Percentiles rank a stretch among this genome's conserved stretches.
Evolutionary conservation across 139 green algal species (phyloP).

Genomic region (Nannochloris sp.): DNA sequence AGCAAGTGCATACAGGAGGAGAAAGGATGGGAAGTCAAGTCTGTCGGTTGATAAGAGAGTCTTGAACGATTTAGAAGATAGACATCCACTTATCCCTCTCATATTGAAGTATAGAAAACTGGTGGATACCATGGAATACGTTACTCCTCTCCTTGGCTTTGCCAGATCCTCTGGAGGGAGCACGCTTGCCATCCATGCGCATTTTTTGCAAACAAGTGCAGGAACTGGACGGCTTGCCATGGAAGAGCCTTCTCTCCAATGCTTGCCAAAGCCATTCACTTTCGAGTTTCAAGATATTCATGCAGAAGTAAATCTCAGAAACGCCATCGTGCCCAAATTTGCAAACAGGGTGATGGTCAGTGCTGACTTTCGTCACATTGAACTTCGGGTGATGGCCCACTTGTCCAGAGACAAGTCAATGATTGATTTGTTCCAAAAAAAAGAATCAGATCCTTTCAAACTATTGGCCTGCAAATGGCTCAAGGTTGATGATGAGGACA

Average conservation of each 20-base stretch:
- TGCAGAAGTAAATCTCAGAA: constrained; percentile 3
- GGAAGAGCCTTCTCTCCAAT: constrained; percentile 67
- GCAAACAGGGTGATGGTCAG: constrained; percentile 14
- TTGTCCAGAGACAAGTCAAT: constrained; percentile 58
- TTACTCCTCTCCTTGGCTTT: neutral
- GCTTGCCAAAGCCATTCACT: constrained; percentile 30
- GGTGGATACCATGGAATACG: constrained; percentile 32
- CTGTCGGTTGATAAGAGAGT: constrained; percentile 21
- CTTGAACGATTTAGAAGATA: constrained; percentile 37
- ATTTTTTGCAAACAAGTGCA: constrained; percentile 62
- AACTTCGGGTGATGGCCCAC: constrained; percentile 88
- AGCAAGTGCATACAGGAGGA: constrained; percentile 7
- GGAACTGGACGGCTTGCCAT: constrained; percentile 68
- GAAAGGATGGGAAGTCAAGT: neutral
- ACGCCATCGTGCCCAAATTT: neutral
- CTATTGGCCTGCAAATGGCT: constrained; percentile 60
- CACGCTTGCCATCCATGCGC: neutral
- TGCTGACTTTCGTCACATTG: constrained; percentile 80
- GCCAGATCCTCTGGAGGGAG: neutral
- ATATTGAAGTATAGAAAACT: constrained; percentile 58
- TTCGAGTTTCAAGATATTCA: constrained; percentile 11
- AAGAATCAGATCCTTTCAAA: constrained; percentile 62
- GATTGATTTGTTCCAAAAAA: constrained; percentile 35
- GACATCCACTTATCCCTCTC: constrained; percentile 40
- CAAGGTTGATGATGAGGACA: constrained; percentile 12